These are phyloP conservation scores for Ophiostoma quercus DNA, from an alignment of 2,329 filamentous ascomycete genomes.

Conservation along the genomic window DNA sequence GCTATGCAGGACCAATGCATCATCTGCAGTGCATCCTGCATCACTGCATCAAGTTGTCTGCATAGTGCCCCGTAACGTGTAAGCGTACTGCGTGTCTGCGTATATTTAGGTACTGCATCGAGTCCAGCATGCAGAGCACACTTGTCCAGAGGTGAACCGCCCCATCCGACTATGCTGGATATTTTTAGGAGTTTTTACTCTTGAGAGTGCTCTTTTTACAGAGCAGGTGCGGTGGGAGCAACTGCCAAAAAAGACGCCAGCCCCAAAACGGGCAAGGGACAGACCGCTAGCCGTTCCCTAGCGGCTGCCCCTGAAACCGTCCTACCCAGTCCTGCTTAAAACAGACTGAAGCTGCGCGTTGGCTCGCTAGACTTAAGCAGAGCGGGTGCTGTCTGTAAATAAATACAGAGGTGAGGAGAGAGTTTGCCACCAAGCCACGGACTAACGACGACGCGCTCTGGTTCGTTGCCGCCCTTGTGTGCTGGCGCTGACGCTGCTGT, in stretches of 20 bases:
- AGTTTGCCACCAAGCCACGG: neutral
- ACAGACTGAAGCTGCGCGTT: constrained; percentile 11
- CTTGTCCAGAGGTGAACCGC: neutral
- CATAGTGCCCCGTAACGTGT: constrained; percentile 1
- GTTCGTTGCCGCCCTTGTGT: constrained; percentile 8
- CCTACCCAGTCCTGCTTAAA: constrained; percentile 11
- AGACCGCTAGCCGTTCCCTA: constrained; percentile 7
- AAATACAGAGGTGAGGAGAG: neutral
- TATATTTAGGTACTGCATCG: neutral
- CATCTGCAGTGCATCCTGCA: neutral
- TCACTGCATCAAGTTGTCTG: neutral
- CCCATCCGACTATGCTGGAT: constrained; percentile 1
- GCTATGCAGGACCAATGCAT: constrained; percentile 2
- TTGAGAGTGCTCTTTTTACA: too few species aligned
- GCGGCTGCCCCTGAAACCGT: constrained; percentile 9
- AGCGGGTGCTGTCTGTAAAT: neutral
- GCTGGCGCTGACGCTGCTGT: neutral
- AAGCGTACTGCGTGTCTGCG: neutral
- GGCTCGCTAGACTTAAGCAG: neutral
- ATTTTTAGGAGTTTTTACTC: neutral
- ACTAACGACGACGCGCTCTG: constrained; percentile 5
- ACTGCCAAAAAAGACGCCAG: neutral
- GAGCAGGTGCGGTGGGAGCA: neutral
- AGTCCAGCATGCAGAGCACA: too few species aligned
- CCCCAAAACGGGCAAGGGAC: constrained; percentile 9